Conservation (phyloP, 1,139 yeast species). For the Debaryomycetaceae sp. region DNA sequence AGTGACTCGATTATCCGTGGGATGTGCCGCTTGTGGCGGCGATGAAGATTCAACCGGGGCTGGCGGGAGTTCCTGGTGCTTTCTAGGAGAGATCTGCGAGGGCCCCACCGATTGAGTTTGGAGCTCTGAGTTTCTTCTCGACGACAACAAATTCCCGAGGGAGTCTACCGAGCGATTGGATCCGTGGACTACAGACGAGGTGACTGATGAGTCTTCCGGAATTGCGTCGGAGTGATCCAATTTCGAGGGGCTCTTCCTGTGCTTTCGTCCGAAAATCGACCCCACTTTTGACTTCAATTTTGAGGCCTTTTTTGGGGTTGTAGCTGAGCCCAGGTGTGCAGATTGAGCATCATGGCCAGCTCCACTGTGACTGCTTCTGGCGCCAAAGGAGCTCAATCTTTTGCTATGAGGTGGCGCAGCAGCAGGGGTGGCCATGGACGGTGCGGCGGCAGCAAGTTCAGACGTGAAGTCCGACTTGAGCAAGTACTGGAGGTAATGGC, state of each 20-base stretch:
- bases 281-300: slow-evolving; percentile 77
- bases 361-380: slow-evolving; percentile 8
- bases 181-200: slow-evolving; percentile 15
- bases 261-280: slow-evolving; percentile 72
- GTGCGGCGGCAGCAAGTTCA: slow-evolving; percentile 6
- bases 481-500: slow-evolving; percentile 31
- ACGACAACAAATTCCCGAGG: slow-evolving; percentile 8
- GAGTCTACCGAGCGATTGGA: slow-evolving; percentile 13
- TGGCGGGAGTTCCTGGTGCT: slow-evolving; percentile 1
- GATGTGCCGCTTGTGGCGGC: no score
- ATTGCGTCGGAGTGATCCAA: slow-evolving; percentile 20
- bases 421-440: slow-evolving; percentile 5
- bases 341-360: neutral
- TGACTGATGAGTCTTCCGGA: slow-evolving; percentile 32
- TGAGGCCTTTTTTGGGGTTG: slow-evolving; percentile 21
- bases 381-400: slow-evolving; percentile 12
- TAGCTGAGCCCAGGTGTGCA: slow-evolving; percentile 6
- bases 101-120: no score
- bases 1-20: no score
- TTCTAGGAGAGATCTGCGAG: no score
- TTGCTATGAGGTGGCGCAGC: slow-evolving; percentile 8
- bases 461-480: slow-evolving; percentile 21
- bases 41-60: no score
- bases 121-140: slow-evolving; percentile 4
- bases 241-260: slow-evolving; percentile 26